Evolutionary conservation across 768 basidiomycete genomes (phyloP).

Genomic region (Lactarius trivialis): DNA sequence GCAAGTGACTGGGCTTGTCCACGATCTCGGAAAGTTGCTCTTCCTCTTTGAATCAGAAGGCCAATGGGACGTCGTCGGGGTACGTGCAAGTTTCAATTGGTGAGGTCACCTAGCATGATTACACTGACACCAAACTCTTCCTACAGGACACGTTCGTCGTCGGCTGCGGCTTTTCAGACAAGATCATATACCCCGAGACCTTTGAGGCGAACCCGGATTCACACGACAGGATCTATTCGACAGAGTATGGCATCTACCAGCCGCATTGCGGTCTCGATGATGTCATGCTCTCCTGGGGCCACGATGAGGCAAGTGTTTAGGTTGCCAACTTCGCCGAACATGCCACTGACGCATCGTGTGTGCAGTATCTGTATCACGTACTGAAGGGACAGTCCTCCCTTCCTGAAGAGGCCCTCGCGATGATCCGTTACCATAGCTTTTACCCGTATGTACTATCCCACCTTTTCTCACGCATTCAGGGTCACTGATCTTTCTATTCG

Average conservation of each 20-base stretch:
- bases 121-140: constrained; percentile 10
- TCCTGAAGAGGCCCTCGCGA: constrained; percentile 75
- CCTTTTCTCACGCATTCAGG: neutral
- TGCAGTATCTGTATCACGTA: constrained; percentile 76
- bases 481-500: neutral
- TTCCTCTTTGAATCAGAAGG: constrained; percentile 80
- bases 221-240: constrained; percentile 57
- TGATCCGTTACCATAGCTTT: constrained; percentile 94
- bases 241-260: constrained; percentile 68
- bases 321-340: constrained; percentile 12
- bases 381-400: constrained; percentile 77
- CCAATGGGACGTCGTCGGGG: constrained; percentile 94
- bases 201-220: constrained; percentile 67
- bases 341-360: neutral
- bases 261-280: constrained; percentile 78
- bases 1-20: constrained; percentile 82
- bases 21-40: constrained; percentile 86
- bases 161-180: constrained; percentile 80
- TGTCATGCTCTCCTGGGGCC: constrained; percentile 87
- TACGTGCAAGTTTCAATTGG: constrained; percentile 31
- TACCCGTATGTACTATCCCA: constrained; percentile 53
- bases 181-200: constrained; percentile 74
- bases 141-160: constrained; percentile 67
- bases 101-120: neutral
- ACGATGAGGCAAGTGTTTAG: constrained; percentile 65